phyloP scores from a whole-genome alignment of 352 stramenopile genomes.

The Phytophthora uliginosa region DNA sequence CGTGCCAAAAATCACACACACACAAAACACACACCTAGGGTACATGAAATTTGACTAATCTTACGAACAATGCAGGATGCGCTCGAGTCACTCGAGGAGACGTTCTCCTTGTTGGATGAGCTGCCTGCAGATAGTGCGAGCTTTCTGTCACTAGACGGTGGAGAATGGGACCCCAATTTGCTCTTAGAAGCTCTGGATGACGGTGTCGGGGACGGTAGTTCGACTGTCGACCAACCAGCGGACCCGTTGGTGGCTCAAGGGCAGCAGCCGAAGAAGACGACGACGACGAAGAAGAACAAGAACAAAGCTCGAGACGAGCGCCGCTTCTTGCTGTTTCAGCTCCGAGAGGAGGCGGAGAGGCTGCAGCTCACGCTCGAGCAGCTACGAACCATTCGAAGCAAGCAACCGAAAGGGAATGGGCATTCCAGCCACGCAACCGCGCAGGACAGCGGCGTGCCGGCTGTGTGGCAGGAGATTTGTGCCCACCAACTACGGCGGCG shows the following conservation, averaged over 20 bases:
- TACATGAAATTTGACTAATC: too few species aligned
- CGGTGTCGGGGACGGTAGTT: neutral
- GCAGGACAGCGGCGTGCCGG: neutral
- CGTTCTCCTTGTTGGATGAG: constrained; percentile 28
- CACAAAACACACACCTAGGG: too few species aligned
- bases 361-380: constrained; percentile 4
- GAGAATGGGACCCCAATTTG: neutral
- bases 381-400: constrained; percentile 4
- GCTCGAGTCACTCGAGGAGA: constrained; percentile 1
- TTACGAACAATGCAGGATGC: neutral
- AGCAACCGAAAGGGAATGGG: neutral
- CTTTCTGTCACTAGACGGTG: neutral
- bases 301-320: neutral
- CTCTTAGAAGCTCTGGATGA: constrained; percentile 11
- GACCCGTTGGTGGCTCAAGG: neutral
- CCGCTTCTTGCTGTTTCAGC: neutral
- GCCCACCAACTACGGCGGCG: constrained; percentile 18
- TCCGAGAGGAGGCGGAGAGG: neutral
- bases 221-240: neutral
- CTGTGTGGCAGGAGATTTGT: constrained; percentile 38
- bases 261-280: neutral
- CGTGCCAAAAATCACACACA: too few species aligned
- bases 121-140: neutral
- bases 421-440: neutral
- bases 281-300: neutral